A percentile compares a stretch with the other conserved stretches of the same genome.
These are phyloP conservation scores for Fraxinus quadrangulata DNA, from an alignment of 257 asterid genomes.

Conservation along the genomic window DNA sequence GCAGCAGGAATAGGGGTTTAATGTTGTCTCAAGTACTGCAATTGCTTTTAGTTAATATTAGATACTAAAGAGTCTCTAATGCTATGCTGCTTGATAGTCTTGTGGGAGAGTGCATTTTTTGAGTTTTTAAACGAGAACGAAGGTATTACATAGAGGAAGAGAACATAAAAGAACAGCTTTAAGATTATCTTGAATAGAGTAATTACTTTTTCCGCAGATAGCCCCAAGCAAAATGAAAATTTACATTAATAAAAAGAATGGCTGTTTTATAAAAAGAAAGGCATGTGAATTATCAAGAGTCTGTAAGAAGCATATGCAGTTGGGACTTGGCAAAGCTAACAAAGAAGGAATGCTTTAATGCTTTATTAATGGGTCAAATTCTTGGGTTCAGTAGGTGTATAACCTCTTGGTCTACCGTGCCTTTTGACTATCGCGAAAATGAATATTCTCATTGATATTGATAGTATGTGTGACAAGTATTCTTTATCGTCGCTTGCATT, in stretches of 20 bases:
- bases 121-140: not conserved
- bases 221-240: not conserved
- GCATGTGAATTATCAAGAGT: not conserved
- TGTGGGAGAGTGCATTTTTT: not conserved
- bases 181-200: not conserved
- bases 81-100: not conserved
- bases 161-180: conserved; percentile 8
- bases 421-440: not conserved
- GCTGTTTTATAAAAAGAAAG: not conserved
- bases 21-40: not conserved
- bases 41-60: not conserved
- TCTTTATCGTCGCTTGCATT: not conserved
- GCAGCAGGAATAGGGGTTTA: not conserved
- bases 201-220: not conserved
- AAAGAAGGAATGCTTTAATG: not conserved
- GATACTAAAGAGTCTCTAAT: not conserved
- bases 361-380: not conserved
- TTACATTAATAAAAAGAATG: not conserved
- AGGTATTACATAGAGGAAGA: not conserved
- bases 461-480: not conserved
- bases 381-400: conserved; percentile 2
- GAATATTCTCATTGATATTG: not conserved
- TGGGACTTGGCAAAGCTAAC: not conserved
- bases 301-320: not conserved
- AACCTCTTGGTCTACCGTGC: not conserved